Evolutionary conservation across 805 yeast genomes (phyloP).

Genomic region (Pichia ethanolica): DNA sequence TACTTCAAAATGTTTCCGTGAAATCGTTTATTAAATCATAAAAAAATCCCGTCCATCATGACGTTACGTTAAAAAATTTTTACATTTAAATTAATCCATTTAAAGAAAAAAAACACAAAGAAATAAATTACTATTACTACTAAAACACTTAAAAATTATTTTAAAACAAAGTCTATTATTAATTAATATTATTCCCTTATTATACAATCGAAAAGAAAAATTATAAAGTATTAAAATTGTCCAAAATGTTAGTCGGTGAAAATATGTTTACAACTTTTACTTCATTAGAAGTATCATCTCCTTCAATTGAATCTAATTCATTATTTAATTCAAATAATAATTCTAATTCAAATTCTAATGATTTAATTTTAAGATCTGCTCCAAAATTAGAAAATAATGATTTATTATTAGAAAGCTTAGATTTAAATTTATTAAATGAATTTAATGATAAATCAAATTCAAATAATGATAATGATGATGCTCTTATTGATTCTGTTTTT

Average conservation of each 20-base stretch:
- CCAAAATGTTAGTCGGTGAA: conserved; percentile 28
- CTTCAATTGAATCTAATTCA: not conserved
- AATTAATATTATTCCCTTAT: not conserved
- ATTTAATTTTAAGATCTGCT: not conserved
- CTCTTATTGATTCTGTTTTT: conserved; percentile 46
- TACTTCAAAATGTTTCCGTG: conserved; percentile 4
- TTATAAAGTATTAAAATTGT: not conserved
- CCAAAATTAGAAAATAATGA: conserved; percentile 5
- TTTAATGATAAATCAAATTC: not conserved
- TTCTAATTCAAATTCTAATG: not conserved
- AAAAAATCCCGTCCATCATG: conserved; percentile 21
- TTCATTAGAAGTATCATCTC: not conserved
- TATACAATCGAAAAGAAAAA: too few relatives aligned
- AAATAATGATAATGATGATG: conserved; percentile 34
- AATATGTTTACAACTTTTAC: conserved; percentile 24
- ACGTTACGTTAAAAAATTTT: conserved; percentile 9
- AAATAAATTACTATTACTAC: too few relatives aligned
- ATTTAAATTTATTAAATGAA: conserved; percentile 1
- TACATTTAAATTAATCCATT: too few relatives aligned
- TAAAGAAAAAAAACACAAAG: not conserved
- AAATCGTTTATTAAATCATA: not conserved
- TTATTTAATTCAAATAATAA: not conserved
- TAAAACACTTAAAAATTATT: not conserved
- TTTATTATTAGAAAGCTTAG: conserved; percentile 6
- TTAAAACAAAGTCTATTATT: not conserved